Evolutionary conservation across 179 eudicot species (phyloP).

Genomic region (Spergularia azorica): DNA sequence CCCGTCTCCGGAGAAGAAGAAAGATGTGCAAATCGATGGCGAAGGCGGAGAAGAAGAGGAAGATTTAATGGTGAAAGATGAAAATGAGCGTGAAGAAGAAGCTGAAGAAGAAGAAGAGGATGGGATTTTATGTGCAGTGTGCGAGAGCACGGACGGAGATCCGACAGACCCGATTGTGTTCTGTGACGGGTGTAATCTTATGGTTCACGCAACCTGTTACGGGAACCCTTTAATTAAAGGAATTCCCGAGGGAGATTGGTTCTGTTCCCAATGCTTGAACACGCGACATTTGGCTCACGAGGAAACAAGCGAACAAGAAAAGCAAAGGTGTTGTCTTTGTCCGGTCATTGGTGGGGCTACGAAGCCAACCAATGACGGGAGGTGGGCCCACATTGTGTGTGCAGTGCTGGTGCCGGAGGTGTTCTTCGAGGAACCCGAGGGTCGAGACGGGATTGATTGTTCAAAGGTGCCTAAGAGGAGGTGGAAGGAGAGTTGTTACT

Average conservation of each 20-base stretch:
- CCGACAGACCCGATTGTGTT: constrained; percentile 85
- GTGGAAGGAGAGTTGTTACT: constrained; percentile 58
- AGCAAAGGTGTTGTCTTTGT: constrained; percentile 61
- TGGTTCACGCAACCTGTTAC: constrained; percentile 85
- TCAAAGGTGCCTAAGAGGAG: constrained; percentile 56
- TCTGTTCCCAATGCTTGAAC: constrained; percentile 57
- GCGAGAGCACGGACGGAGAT: constrained; percentile 86
- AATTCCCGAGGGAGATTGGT: constrained; percentile 94
- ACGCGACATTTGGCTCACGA: not conserved
- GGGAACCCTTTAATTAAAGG: constrained; percentile 63
- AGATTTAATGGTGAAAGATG: not conserved
- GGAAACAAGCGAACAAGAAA: too few relatives aligned
- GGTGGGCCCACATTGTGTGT: constrained; percentile 85
- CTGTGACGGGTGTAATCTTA: constrained; percentile 89
- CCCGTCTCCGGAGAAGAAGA: constrained; percentile 23
- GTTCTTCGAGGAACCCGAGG: constrained; percentile 72
- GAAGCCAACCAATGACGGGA: constrained; percentile 60
- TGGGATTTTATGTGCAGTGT: constrained; percentile 76
- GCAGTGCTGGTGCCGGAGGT: constrained; percentile 84
- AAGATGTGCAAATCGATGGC: not conserved
- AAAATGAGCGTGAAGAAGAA: not conserved
- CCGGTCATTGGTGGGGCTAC: constrained; percentile 64
- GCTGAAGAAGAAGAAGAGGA: constrained; percentile 52
- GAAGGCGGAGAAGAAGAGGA: not conserved
- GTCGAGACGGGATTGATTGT: constrained; percentile 75